Evolutionary conservation across 2,329 filamentous ascomycete species (phyloP), one percentile per base, ranked within the genome.

Genomic region (Aureobasidium uvarum): DNA sequence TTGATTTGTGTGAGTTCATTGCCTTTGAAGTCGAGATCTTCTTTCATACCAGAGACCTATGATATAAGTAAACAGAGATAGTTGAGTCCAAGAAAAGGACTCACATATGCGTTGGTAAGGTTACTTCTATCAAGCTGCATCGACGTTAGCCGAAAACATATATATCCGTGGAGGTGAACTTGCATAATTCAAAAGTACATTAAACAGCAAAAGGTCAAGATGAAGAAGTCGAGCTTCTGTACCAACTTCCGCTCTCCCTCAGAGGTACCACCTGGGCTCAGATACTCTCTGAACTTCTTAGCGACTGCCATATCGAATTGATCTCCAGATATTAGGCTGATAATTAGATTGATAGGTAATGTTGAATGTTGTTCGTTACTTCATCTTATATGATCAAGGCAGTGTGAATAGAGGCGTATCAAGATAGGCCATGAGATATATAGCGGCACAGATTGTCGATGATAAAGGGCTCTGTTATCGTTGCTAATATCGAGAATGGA

Each of bases 31-130:
- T 71, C 68, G 4, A 84, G 74, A 58, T 84, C 81, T 68, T 84
- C 81, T 66, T 81, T 80, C 78, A 83, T 82, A 25, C 82, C 82
- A 36, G 33, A 36, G 3, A 36, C 33, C 33, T 36, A 36, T 36
- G 10, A 36, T 2, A 36, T 36, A 36, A 36, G 33, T 13, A 36
- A 8, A 13, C 10, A 36, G 33, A 36, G 8, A 11, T 13, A 8
- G 10, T 36, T 2, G 10, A 36, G 10, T 2, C 10, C 10, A 36
- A 36, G 33, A 36, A 13, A 10, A 36, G 13, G 10, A 13, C 79
- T 82, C 11, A 84, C 81, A 70, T 84, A 84, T 60, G 83, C 83
- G 75, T 84, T 84, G 66, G 77, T 78, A 1, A 85, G 71, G 68
- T 84, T 84, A 3, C 80, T 79, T 25, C 81, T 77, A 70, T 84